These are phyloP conservation scores for Ganoderma lingzhi DNA, from an alignment of 1,284 basidiomycete species.

Conservation along the genomic window DNA sequence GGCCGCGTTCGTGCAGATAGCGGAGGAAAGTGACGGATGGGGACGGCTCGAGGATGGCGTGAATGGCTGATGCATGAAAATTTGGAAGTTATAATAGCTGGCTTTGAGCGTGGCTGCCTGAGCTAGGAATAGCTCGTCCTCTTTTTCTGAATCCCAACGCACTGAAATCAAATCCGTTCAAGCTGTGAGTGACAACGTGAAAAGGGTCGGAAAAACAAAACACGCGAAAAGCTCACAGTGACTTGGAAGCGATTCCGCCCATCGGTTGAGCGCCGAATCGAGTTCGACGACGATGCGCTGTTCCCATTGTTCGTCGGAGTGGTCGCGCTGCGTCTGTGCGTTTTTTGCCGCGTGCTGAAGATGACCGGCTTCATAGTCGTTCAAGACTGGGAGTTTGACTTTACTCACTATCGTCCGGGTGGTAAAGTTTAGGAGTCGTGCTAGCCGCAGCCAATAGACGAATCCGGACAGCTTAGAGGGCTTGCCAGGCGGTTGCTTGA, in stretches of 20 bases:
- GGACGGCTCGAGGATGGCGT: slow-evolving; percentile 28
- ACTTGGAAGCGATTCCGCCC: slow-evolving; percentile 33
- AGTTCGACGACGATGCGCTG: slow-evolving; percentile 34
- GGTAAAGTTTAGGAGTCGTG: slow-evolving; percentile 60
- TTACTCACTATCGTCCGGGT: slow-evolving; percentile 56
- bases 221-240: slow-evolving; percentile 25
- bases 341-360: slow-evolving; percentile 32
- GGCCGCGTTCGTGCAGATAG: slow-evolving; percentile 71
- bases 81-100: slow-evolving; percentile 79
- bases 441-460: slow-evolving; percentile 57
- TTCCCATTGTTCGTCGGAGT: slow-evolving; percentile 34
- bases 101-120: slow-evolving; percentile 76
- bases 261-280: slow-evolving; percentile 35
- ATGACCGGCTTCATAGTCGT: neutral
- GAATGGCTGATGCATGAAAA: slow-evolving; percentile 64
- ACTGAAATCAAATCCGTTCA: neutral
- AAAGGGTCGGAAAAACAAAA: no score
- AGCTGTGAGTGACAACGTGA: no score
- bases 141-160: slow-evolving; percentile 66
- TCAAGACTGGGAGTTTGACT: slow-evolving; percentile 6
- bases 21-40: slow-evolving; percentile 55
- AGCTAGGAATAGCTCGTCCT: slow-evolving; percentile 64
- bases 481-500: slow-evolving; percentile 54
- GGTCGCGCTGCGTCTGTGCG: slow-evolving; percentile 26
- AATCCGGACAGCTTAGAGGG: slow-evolving; percentile 57